Base-by-base conservation (phyloP, 768 basidiomycete species). In the Kwoniella sp. region DNA sequence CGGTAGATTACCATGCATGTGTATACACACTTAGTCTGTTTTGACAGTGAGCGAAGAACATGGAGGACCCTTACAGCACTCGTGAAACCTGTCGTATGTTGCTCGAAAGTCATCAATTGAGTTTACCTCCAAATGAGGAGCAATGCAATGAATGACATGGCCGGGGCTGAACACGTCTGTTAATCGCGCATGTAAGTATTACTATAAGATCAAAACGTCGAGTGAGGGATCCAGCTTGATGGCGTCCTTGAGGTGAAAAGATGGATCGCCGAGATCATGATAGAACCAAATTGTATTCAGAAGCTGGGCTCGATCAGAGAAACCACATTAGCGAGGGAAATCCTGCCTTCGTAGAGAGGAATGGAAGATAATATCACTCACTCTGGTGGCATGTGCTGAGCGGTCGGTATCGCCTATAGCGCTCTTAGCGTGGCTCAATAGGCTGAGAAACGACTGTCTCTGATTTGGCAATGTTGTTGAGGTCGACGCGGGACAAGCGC, bases 211-310 rank as follows among this genome's bases (percentile, higher is more conserved):
- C 34, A 57, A n/a, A 8, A 20, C 20, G 41, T 57, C 55, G 9
- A 41, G 29, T 23, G 55, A 28, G 25, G 34, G 22, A 22, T 57
- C 55, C 41, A 57, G n/a, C 22, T 38, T 34, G 22, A 37, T 22
- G 34, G 55, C 55, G 22, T 57, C 37, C 9, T 38, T n/a, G 11
- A 57, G 28, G 28, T 57, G 55, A n/a, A 57, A 57, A 23, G 23
- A 23, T 20, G 17, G 28, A 23, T 57, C 41, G 3, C 55, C 55
- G 4, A 38, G 22, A 57, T 57, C 55, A 23, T 57, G 55, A 41
- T 57, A 57, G 20, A 57, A 57, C 55, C 55, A 57, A 4, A 57
- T 38, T n/a, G 41, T 57, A 13, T 34, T 57, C 4, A 57, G 55
- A 3, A 57, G 55, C 55, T 30, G 20, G 7, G 54, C 7, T 9